A percentile compares a stretch with the other conserved stretches of the same genome.
phyloP scores from a whole-genome alignment of 2,329 filamentous ascomycete species.

The Aureobasidium namibiae region DNA sequence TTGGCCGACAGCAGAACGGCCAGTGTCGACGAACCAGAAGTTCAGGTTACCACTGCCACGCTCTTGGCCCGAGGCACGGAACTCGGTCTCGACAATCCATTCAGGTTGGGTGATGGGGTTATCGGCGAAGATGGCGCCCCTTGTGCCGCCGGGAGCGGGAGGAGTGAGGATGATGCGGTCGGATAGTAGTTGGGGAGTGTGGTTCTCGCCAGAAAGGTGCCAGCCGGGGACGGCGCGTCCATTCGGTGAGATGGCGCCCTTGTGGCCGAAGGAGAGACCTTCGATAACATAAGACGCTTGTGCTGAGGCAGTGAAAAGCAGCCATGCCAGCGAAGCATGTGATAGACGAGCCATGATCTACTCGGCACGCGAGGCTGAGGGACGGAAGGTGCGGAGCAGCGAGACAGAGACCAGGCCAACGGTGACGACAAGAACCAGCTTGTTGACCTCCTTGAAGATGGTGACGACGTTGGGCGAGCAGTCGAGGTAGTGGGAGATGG shows the following conservation, averaged over 20 bases:
- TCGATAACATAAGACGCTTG: constrained; percentile 23
- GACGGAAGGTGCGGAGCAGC: constrained; percentile 15
- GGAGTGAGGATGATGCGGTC: constrained; percentile 91
- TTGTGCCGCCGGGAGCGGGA: constrained; percentile 73
- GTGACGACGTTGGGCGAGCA: constrained; percentile 41
- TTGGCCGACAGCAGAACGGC: constrained; percentile 53
- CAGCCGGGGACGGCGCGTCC: constrained; percentile 49
- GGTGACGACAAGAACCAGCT: constrained; percentile 42
- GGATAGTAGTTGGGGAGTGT: constrained; percentile 58
- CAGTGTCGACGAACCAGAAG: constrained; percentile 74
- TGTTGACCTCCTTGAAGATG: constrained; percentile 43
- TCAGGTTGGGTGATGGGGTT: constrained; percentile 49
- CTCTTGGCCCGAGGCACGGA: constrained; percentile 79
- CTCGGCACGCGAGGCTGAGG: neutral
- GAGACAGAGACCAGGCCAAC: constrained; percentile 26
- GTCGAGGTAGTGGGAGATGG: constrained; percentile 44
- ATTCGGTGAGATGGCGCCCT: constrained; percentile 56
- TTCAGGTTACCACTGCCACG: constrained; percentile 82
- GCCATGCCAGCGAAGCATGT: constrained; percentile 16
- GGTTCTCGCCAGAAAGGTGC: constrained; percentile 46
- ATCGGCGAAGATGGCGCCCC: constrained; percentile 76
- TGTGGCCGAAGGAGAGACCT: constrained; percentile 65
- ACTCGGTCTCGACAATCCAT: constrained; percentile 80
- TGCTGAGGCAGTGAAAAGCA: constrained; percentile 20
- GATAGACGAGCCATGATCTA: constrained; percentile 1